Conservation (phyloP, 371 early-diverging fungal genomes). For the Basidiobolus heterosporus region DNA sequence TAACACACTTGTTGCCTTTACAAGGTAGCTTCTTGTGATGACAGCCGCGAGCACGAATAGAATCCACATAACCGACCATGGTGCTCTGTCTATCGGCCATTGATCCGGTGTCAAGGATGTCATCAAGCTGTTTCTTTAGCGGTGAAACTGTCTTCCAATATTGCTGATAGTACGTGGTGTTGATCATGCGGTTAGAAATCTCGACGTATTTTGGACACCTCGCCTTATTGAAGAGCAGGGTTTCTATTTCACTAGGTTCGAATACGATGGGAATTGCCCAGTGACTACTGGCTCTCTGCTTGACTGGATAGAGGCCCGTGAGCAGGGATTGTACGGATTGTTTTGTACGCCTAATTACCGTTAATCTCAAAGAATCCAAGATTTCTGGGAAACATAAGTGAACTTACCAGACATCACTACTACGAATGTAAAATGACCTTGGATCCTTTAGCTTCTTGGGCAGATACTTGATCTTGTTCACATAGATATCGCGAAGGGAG, state of each 20-base stretch:
- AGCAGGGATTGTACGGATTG: slow-evolving; percentile 30
- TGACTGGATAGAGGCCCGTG: slow-evolving; percentile 24
- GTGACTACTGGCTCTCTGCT: background rate
- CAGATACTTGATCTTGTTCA: slow-evolving; percentile 24
- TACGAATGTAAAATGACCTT: background rate
- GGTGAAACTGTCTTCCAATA: background rate
- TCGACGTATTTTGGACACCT: background rate
- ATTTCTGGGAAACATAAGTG: slow-evolving; percentile 4
- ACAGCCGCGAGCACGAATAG: slow-evolving; percentile 26
- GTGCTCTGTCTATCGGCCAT: slow-evolving; percentile 6
- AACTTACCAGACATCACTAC: too few relatives aligned
- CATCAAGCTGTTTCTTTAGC: slow-evolving; percentile 5
- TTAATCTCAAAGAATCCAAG: too few relatives aligned
- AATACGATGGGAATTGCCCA: slow-evolving; percentile 16
- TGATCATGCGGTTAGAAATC: background rate
- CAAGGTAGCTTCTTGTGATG: slow-evolving; percentile 25
- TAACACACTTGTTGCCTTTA: slow-evolving; percentile 15
- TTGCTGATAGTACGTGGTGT: background rate
- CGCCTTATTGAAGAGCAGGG: slow-evolving; percentile 18
- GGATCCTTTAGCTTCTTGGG: slow-evolving; percentile 3
- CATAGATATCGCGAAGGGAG: slow-evolving; percentile 25
- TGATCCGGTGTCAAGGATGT: slow-evolving; percentile 10
- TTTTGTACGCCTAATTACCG: slow-evolving; percentile 25
- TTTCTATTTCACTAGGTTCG: slow-evolving; percentile 27
- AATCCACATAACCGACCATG: slow-evolving; percentile 24